Evolutionary conservation across 495 filamentous ascomycete species (phyloP).

Genomic region (Penicillium subrubescens): DNA sequence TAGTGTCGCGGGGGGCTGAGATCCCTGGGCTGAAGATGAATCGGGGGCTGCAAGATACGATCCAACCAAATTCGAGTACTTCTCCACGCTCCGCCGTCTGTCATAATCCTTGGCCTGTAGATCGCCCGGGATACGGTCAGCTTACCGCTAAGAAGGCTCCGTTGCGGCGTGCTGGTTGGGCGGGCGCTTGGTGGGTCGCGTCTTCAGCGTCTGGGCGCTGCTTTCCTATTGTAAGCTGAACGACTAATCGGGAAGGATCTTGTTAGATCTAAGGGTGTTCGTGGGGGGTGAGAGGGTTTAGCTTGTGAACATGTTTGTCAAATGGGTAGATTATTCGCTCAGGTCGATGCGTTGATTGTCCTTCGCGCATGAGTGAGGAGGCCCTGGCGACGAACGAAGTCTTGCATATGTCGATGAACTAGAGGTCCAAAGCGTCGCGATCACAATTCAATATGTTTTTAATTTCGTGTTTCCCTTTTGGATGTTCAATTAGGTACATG

Average conservation of each 20-base stretch:
- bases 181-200: slow-evolving; percentile 8
- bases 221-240: slow-evolving; percentile 7
- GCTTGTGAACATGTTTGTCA: slow-evolving; percentile 12
- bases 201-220: slow-evolving; percentile 11
- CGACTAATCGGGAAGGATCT: slow-evolving; percentile 11
- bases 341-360: not conserved
- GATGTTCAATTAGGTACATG: slow-evolving; percentile 1
- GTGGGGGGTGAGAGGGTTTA: not conserved
- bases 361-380: not conserved
- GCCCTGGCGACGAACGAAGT: not conserved
- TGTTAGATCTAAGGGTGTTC: not conserved
- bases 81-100: slow-evolving; percentile 10
- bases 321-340: not conserved
- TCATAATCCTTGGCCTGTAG: slow-evolving; percentile 19
- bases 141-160: not conserved
- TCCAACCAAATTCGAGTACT: slow-evolving; percentile 17
- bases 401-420: not conserved
- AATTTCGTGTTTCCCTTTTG: not conserved
- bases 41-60: not conserved
- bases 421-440: not conserved
- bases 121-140: not conserved
- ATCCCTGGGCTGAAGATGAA: slow-evolving; percentile 7
- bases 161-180: slow-evolving; percentile 9
- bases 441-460: not conserved
- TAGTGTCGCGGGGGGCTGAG: not conserved